Base-by-base conservation (phyloP, 2,329 filamentous ascomycete species). In the Beauveria pseudobassiana region DNA sequence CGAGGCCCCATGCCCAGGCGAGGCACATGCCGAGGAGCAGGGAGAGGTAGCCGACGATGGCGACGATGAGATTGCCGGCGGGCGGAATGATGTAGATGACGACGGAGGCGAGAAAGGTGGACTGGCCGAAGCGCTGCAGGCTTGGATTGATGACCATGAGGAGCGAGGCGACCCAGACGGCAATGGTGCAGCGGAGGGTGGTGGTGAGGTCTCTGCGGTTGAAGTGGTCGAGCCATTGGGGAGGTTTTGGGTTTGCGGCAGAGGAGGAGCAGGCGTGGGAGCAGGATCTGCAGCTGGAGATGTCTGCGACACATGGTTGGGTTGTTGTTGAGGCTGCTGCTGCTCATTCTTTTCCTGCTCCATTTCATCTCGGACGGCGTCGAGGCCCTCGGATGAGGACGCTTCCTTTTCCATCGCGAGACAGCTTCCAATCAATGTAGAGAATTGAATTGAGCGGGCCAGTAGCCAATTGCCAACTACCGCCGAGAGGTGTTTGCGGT, bases 1-100 rank as follows among this genome's bases (percentile, higher is more conserved):
- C 69, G 2, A 79, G 69, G 3, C 79, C 80, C 79, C 79, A 82
- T 5, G 72, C 77, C 78, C 79, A 81, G 5, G 74, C 78, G 0
- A 80, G 65, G 38, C 72, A 76, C 67, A 81, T 78, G 20, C 79
- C 79, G 1, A 80, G 14, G 3, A 81, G 67, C 4, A 81, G 68
- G 0, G 79, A 76, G 1, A 78, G 42, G 0, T 73, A 68, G 10
- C 69, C 76, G 6, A 82, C 69, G 2, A 82, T 64, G 62, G 78
- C 78, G 45, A 81, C 68, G 42, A 78, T 76, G 1, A 81, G 66
- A 16, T 80, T 80, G 3, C 74, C 74, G 2, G 75, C 73, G 0
- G 79, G 78, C 0, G 80, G 79, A 0, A 76, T 71, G 26, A 81
- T 78, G 34, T 77, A 76, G 12, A 80, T 68, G 1, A 80, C 69